Conservation (phyloP, 345 rosid genomes). For the Bruguiera gymnorhiza region DNA sequence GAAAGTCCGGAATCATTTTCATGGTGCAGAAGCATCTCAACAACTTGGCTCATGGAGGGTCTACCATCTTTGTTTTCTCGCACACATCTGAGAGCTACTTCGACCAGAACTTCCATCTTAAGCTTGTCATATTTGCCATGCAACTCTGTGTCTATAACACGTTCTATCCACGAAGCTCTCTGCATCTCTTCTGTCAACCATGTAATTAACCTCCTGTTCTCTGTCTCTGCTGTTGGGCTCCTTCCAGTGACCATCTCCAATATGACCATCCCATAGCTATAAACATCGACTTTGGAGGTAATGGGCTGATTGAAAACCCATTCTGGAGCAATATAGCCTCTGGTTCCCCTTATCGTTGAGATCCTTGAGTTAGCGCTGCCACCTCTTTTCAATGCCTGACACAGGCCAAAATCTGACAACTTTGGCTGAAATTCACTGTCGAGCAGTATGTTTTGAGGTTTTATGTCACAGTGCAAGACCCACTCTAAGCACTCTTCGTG, state of each 20-base stretch:
- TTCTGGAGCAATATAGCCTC: slow-evolving; percentile 21
- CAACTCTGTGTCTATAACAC: background rate
- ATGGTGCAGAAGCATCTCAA: slow-evolving; percentile 24
- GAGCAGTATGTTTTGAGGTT: slow-evolving; percentile 16
- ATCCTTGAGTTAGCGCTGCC: background rate
- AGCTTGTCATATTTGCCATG: background rate
- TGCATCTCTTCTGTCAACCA: slow-evolving; percentile 1
- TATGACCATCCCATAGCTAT: slow-evolving; percentile 17
- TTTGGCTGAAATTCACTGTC: slow-evolving; percentile 10
- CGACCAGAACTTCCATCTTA: slow-evolving; percentile 17
- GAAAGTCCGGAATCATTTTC: background rate
- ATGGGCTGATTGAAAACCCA: slow-evolving; percentile 13
- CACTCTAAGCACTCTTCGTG: slow-evolving; percentile 22
- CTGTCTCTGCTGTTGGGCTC: slow-evolving; percentile 2
- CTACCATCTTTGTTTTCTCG: slow-evolving; percentile 30
- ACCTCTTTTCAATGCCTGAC: slow-evolving; percentile 1
- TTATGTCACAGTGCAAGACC: slow-evolving; percentile 20
- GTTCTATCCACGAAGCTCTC: background rate
- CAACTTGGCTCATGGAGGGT: slow-evolving; percentile 36
- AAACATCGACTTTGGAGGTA: slow-evolving; percentile 15
- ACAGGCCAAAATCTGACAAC: slow-evolving; percentile 16
- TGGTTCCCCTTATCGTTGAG: slow-evolving; percentile 12
- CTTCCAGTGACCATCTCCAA: slow-evolving; percentile 10
- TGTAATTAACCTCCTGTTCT: background rate
- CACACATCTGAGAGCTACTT: slow-evolving; percentile 28